These are phyloP conservation scores for Teunomyces panamensis DNA, from an alignment of 805 yeast species.

Conservation along the genomic window DNA sequence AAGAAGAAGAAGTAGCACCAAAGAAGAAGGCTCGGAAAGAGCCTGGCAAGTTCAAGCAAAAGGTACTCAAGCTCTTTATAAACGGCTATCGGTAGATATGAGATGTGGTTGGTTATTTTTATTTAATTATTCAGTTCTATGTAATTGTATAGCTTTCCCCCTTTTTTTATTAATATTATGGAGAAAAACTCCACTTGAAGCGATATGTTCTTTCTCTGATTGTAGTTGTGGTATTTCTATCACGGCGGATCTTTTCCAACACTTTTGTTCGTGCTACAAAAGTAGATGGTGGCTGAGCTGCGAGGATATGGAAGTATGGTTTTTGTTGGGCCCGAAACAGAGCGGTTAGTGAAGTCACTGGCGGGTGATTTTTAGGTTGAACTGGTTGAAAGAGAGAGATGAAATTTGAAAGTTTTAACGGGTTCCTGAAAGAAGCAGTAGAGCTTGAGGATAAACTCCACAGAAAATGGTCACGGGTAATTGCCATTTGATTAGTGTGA, in stretches of 20 bases:
- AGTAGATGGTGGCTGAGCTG: neutral
- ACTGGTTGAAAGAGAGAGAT: neutral
- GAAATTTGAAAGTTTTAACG: neutral
- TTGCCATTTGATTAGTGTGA: neutral
- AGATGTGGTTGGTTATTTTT: neutral
- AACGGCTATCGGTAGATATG: slow-evolving; percentile 20
- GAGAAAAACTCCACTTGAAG: neutral
- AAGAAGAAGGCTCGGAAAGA: slow-evolving; percentile 9
- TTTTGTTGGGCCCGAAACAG: slow-evolving; percentile 1
- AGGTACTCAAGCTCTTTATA: slow-evolving; percentile 30
- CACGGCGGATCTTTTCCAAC: neutral
- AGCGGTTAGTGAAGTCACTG: neutral
- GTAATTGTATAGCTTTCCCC: neutral
- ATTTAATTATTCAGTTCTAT: neutral
- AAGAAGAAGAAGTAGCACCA: neutral
- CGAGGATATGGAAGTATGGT: neutral
- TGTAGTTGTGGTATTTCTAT: neutral
- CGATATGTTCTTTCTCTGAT: neutral
- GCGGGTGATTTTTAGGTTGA: neutral
- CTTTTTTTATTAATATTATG: neutral
- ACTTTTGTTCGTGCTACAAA: neutral
- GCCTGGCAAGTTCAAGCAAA: slow-evolving; percentile 15
- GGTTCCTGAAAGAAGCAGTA: neutral
- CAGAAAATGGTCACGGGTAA: neutral
- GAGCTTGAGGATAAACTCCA: neutral